Percentiles rank a stretch among this genome's conserved stretches.
These are phyloP conservation scores for Pyricularia pennisetigena DNA, from an alignment of 2,329 filamentous ascomycete genomes.

Conservation along the genomic window DNA sequence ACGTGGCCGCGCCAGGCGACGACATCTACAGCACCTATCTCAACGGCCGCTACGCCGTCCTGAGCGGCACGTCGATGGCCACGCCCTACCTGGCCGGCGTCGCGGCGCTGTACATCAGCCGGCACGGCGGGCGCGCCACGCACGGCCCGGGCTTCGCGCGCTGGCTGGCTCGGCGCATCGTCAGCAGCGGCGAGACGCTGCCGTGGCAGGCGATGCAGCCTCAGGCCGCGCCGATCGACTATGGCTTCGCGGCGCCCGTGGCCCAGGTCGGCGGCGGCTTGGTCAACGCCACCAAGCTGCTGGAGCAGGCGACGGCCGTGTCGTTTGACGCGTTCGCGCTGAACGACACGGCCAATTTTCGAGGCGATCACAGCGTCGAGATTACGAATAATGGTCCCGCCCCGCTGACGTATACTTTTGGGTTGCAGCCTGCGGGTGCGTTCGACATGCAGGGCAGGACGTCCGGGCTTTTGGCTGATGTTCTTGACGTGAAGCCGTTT, in stretches of 20 bases:
- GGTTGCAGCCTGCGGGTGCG: constrained; percentile 20
- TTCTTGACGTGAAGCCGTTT: constrained; percentile 3
- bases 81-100: constrained; percentile 33
- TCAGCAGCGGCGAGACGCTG: constrained; percentile 19
- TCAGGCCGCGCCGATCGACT: constrained; percentile 12
- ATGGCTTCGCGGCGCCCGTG: constrained; percentile 9
- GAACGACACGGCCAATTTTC: constrained; percentile 31
- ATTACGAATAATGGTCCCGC: constrained; percentile 26
- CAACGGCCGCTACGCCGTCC: constrained; percentile 21
- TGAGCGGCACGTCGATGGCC: constrained; percentile 39
- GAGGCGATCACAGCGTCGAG: constrained; percentile 12
- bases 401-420: constrained; percentile 22
- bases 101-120: constrained; percentile 24
- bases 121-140: constrained; percentile 18
- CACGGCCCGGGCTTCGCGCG: constrained; percentile 20
- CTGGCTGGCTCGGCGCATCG: constrained; percentile 17
- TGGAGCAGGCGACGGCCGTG: constrained; percentile 24
- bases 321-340: constrained; percentile 27
- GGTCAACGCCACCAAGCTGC: constrained; percentile 27
- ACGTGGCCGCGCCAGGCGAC: constrained; percentile 29
- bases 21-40: constrained; percentile 35
- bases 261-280: constrained; percentile 10
- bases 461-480: constrained; percentile 6
- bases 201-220: constrained; percentile 15
- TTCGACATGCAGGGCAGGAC: constrained; percentile 19